Percentiles rank a stretch among this genome's conserved stretches.
Conservation (phyloP, 345 rosid species). For the Hibiscus syriacus region DNA sequence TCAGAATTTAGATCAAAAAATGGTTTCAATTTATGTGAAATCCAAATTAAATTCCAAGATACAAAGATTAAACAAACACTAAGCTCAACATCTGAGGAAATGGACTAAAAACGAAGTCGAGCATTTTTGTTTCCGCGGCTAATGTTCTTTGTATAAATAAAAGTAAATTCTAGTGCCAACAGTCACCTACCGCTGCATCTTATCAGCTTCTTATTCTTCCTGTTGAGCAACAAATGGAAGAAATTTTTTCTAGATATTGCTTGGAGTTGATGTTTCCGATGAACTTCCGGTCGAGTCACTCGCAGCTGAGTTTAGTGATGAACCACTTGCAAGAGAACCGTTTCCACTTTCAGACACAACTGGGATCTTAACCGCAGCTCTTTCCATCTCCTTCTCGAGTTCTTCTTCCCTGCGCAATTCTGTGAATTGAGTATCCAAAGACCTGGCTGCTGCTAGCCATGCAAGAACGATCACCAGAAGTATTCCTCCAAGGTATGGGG, state of each 20-base stretch:
- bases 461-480: background rate
- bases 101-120: background rate
- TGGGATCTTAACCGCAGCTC: background rate
- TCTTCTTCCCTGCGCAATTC: background rate
- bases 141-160: background rate
- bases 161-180: background rate
- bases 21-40: background rate
- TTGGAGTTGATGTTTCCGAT: background rate
- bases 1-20: background rate
- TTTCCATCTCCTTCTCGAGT: background rate
- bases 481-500: background rate
- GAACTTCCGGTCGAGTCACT: background rate
- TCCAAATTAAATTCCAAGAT: conserved; percentile 14
- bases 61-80: conserved; percentile 3
- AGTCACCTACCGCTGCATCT: background rate
- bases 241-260: background rate
- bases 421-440: background rate
- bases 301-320: background rate
- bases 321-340: background rate
- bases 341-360: background rate
- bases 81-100: background rate
- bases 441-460: background rate
- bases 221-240: background rate
- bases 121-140: background rate
- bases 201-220: background rate